A percentile compares a stretch with the other conserved stretches of the same genome.
Conservation (phyloP, 176 grass and related monocot species). For the Canna indica region DNA sequence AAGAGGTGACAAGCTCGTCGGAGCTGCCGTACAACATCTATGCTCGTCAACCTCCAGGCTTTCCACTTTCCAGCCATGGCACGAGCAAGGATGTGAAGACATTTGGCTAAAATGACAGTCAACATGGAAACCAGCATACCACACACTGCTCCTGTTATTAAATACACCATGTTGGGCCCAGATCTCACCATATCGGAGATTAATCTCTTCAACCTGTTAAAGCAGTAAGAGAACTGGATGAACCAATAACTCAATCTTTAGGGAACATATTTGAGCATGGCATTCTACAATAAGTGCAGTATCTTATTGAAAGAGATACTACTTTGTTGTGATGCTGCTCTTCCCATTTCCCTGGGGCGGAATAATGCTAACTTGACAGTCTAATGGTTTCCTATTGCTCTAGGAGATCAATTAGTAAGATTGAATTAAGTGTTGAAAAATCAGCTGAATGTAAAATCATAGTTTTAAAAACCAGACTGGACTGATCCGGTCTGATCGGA, state of each 20-base stretch:
- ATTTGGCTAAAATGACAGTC: conserved; percentile 24
- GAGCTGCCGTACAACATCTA: conserved; percentile 24
- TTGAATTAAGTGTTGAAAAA: no score
- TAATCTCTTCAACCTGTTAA: conserved; percentile 46
- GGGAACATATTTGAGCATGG: background rate
- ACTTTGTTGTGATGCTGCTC: no score
- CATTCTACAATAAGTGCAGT: no score
- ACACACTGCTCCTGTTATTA: conserved; percentile 29
- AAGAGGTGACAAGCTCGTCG: conserved; percentile 55
- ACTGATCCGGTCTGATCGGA: no score
- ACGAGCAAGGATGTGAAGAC: conserved; percentile 33
- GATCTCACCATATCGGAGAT: conserved; percentile 28
- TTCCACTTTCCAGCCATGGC: conserved; percentile 14
- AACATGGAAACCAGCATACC: conserved; percentile 49
- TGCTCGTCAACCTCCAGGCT: conserved; percentile 32
- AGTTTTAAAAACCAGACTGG: no score
- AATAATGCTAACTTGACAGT: no score
- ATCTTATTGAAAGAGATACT: no score
- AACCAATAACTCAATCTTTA: background rate
- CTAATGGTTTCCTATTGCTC: no score
- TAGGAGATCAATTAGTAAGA: no score
- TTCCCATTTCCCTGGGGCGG: no score
- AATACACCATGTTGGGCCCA: conserved; percentile 23
- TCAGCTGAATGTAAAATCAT: no score
- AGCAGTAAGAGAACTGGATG: background rate